These are phyloP conservation scores for Crithidia sp. DNA, from an alignment of 208 protist species.

Conservation along the genomic window DNA sequence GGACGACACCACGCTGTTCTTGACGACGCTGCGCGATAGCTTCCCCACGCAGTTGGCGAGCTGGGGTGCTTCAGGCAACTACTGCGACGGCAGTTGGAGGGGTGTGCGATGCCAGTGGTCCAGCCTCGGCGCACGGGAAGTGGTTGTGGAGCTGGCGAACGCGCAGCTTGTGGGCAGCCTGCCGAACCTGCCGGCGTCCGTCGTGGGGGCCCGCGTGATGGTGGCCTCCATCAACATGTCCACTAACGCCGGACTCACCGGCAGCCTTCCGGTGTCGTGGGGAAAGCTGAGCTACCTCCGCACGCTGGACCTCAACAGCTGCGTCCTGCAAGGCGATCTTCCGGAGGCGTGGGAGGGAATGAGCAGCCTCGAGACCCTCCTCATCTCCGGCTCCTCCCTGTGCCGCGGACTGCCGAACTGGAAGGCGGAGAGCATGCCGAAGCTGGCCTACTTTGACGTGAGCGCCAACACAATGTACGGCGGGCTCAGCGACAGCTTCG, in stretches of 20 bases:
- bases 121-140: neutral
- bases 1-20: neutral
- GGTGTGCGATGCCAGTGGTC: neutral
- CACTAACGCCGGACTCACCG: constrained; percentile 2
- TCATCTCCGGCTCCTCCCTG: constrained; percentile 2
- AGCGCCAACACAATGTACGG: constrained; percentile 8
- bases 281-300: constrained; percentile 13
- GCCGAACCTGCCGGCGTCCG: neutral
- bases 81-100: constrained; percentile 5
- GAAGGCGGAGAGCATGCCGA: constrained; percentile 1
- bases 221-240: constrained; percentile 12
- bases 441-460: constrained; percentile 1
- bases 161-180: constrained; percentile 5
- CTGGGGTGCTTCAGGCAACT: neutral
- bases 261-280: constrained; percentile 10
- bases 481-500: constrained; percentile 7
- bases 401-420: constrained; percentile 8
- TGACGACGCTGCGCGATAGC: neutral
- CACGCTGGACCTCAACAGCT: constrained; percentile 10
- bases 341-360: neutral
- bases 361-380: constrained; percentile 1
- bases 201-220: constrained; percentile 4
- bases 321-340: neutral
- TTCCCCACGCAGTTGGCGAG: constrained; percentile 1
- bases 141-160: neutral